Percentiles rank a stretch among this genome's conserved stretches.
Evolutionary conservation across 1,139 yeast species (phyloP).

Genomic region (Pichia sp.): DNA sequence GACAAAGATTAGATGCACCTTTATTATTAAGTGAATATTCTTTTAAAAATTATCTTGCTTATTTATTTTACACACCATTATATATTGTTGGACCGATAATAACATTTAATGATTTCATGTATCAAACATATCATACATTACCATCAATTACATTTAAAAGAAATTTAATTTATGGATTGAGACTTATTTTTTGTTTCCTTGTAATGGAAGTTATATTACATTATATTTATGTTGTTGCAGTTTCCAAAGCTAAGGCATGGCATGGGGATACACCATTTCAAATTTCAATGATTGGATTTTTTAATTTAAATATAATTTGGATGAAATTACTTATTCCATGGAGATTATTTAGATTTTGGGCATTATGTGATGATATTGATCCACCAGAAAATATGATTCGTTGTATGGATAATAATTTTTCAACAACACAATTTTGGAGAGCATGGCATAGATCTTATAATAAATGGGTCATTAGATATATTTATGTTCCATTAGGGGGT

Average conservation of each 20-base stretch:
- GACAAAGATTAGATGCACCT: conserved; percentile 62
- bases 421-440: conserved; percentile 93
- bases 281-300: conserved; percentile 88
- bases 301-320: conserved; percentile 89
- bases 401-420: conserved; percentile 89
- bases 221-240: conserved; percentile 88
- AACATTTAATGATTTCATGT: conserved; percentile 84
- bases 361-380: conserved; percentile 82
- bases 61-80: conserved; percentile 77
- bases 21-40: conserved; percentile 56
- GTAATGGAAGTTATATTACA: conserved; percentile 88
- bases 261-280: conserved; percentile 84
- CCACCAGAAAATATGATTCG: conserved; percentile 98
- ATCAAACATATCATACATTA: conserved; percentile 52
- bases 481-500: conserved; percentile 89
- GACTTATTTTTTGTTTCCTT: conserved; percentile 67
- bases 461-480: conserved; percentile 74
- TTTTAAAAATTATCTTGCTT: conserved; percentile 61
- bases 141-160: conserved; percentile 50
- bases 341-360: conserved; percentile 93
- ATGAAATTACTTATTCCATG: conserved; percentile 87
- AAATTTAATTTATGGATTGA: conserved; percentile 53
- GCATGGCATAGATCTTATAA: conserved; percentile 97
- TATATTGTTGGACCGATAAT: conserved; percentile 93
- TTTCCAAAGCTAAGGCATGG: conserved; percentile 87